These are phyloP conservation scores for Ophiostoma montium DNA, from an alignment of 2,329 filamentous ascomycete genomes.

Conservation along the genomic window DNA sequence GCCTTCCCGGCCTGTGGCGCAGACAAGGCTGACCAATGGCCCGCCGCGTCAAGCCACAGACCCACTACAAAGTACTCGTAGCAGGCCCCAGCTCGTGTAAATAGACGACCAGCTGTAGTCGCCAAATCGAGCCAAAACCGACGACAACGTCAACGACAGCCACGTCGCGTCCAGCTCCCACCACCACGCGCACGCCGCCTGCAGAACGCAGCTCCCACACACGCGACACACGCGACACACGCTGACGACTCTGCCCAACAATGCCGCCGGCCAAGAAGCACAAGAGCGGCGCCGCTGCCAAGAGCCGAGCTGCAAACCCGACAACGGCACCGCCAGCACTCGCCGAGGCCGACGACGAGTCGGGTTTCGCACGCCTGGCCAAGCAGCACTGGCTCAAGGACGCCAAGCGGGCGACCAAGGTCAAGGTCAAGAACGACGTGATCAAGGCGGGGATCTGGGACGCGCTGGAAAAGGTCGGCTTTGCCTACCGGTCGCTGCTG, in stretches of 20 bases:
- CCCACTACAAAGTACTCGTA: neutral
- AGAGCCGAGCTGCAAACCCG: conserved; percentile 17
- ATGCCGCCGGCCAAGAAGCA: conserved; percentile 49
- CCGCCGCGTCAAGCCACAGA: conserved; percentile 2
- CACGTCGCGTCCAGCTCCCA: neutral
- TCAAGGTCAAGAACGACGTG: conserved; percentile 69
- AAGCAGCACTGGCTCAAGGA: conserved; percentile 70
- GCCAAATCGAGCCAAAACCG: too few species aligned
- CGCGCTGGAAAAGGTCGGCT: conserved; percentile 65
- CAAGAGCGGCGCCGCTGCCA: conserved; percentile 33
- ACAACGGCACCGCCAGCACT: conserved; percentile 33
- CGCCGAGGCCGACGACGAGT: conserved; percentile 57
- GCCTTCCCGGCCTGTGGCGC: conserved; percentile 1
- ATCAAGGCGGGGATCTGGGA: conserved; percentile 86
- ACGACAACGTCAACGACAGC: neutral
- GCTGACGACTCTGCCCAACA: too few species aligned
- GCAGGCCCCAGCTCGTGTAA: neutral
- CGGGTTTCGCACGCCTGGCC: conserved; percentile 61
- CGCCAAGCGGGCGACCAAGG: conserved; percentile 44
- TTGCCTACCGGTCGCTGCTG: conserved; percentile 62
- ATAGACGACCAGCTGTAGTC: too few species aligned
- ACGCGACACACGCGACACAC: too few species aligned
- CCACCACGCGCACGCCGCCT: neutral
- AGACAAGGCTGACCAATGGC: conserved; percentile 12
- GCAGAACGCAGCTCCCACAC: neutral